phyloP scores from a whole-genome alignment of 1,284 basidiomycete species.

The Fistulinella cinereoalba region DNA sequence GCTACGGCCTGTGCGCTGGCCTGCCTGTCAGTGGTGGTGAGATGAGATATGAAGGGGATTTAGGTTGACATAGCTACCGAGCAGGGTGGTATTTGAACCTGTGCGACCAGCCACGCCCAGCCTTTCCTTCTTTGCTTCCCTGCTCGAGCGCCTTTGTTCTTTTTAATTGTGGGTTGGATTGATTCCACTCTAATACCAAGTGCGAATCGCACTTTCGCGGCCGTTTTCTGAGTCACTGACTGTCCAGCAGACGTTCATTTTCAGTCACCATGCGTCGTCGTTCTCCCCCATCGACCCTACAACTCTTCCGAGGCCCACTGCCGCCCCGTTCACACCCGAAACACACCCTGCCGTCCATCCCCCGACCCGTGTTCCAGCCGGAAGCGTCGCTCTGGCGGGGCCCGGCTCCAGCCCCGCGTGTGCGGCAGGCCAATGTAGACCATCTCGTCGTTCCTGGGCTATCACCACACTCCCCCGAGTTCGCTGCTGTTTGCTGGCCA shows the following conservation, averaged over 20 bases:
- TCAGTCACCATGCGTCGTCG: conserved; percentile 51
- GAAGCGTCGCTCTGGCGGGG: conserved; percentile 30
- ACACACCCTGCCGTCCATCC: conserved; percentile 55
- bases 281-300: conserved; percentile 56
- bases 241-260: neutral
- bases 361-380: conserved; percentile 48
- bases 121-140: neutral
- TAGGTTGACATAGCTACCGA: conserved; percentile 4
- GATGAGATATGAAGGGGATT: neutral
- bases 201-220: neutral
- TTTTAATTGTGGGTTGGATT: conserved; percentile 4
- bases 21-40: no score
- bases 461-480: conserved; percentile 13
- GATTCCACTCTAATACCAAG: conserved; percentile 9
- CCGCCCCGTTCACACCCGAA: conserved; percentile 54
- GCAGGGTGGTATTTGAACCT: neutral
- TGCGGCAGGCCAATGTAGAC: conserved; percentile 4
- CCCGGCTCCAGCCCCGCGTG: conserved; percentile 24
- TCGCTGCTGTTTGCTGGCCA: conserved; percentile 20
- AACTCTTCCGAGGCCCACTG: conserved; percentile 51
- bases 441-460: conserved; percentile 13
- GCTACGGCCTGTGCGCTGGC: no score
- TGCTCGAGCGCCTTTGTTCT: neutral
- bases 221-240: neutral
- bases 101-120: neutral